A percentile compares a stretch with the other conserved stretches of the same genome.
These are phyloP conservation scores for Bacidia gigantensis DNA, from an alignment of 495 filamentous ascomycete genomes.

Conservation along the genomic window DNA sequence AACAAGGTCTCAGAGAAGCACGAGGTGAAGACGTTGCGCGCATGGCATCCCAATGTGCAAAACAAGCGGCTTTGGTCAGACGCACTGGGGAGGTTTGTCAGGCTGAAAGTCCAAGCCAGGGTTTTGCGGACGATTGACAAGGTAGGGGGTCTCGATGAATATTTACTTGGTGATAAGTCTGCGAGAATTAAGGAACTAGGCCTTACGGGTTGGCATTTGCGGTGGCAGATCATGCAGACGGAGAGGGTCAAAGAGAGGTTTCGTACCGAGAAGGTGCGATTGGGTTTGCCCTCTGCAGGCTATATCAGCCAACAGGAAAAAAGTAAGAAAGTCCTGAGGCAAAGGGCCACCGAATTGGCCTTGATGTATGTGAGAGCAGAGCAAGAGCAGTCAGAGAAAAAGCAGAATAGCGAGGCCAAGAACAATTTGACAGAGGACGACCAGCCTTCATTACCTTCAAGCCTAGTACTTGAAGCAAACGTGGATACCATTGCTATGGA, in stretches of 20 bases:
- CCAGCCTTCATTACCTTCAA: neutral
- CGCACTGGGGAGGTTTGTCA: conserved; percentile 48
- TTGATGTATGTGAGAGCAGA: neutral
- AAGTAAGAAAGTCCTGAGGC: conserved; percentile 2
- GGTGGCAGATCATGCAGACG: conserved; percentile 76
- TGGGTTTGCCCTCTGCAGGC: conserved; percentile 30
- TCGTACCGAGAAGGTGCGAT: conserved; percentile 34
- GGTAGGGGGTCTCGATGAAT: conserved; percentile 76
- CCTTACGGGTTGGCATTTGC: conserved; percentile 70
- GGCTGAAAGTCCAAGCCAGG: conserved; percentile 58
- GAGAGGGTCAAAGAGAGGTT: conserved; percentile 46
- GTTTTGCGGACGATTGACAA: conserved; percentile 80
- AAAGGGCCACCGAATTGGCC: neutral
- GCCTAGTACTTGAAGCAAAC: neutral
- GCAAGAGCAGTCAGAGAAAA: neutral
- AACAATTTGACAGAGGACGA: no score
- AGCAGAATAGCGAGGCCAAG: neutral
- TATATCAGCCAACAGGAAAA: neutral
- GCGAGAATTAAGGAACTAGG: conserved; percentile 71
- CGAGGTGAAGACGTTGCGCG: conserved; percentile 69
- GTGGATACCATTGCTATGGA: neutral
- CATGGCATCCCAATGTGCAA: conserved; percentile 82
- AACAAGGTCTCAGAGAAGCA: conserved; percentile 72
- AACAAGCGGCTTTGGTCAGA: conserved; percentile 60
- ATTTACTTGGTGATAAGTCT: conserved; percentile 63